Evolutionary conservation across 768 basidiomycete species (phyloP), one percentile per base, ranked within the genome.

Genomic region (Mycena chlorophos): DNA sequence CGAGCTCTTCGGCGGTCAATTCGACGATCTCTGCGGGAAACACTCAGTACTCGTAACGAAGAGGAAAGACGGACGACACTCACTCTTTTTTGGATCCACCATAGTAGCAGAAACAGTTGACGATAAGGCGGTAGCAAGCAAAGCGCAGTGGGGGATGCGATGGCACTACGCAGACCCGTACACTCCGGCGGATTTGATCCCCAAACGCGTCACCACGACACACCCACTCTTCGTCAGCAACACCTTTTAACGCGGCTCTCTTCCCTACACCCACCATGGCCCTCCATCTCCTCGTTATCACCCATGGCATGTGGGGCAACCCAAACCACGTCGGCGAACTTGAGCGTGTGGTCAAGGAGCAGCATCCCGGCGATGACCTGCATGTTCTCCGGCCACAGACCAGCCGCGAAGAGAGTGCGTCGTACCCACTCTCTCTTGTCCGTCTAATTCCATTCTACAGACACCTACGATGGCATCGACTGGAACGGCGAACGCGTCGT

Each of bases 271-370:
- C 56, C 31, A 45, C 45, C 3, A 74, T 74, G 73, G 38, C 66
- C 68, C 17, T 61, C 76, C 80, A 81, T 55, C 73, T 81, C n/a
- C 69, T 81, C 5, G 77, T 80, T 22, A 72, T 84, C 20, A 74
- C 81, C 19, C 80, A 81, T 63, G 82, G 92, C 34, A 91, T 94
- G 85, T 94, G 91, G 92, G 92, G 91, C 0, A 79, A 84, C 62
- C 84, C 89, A 1, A 57, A 56, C 30, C 85, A 94, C 68, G 75
- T 94, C 8, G 73, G 77, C 0, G 82, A 86, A 59, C 73, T 86
- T 63, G 71, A 73, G 19, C 75, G 84, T 37, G 75, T 85, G 17
- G 78, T 84, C 13, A 68, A 67, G 20, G 80, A 86, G 62, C 79
- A 71, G 10, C 64, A 73, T 48, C 31, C 72, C 12, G 77, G 72